These are phyloP conservation scores for Arthroderma uncinatum DNA, from an alignment of 2,329 filamentous ascomycete genomes.

Conservation along the genomic window DNA sequence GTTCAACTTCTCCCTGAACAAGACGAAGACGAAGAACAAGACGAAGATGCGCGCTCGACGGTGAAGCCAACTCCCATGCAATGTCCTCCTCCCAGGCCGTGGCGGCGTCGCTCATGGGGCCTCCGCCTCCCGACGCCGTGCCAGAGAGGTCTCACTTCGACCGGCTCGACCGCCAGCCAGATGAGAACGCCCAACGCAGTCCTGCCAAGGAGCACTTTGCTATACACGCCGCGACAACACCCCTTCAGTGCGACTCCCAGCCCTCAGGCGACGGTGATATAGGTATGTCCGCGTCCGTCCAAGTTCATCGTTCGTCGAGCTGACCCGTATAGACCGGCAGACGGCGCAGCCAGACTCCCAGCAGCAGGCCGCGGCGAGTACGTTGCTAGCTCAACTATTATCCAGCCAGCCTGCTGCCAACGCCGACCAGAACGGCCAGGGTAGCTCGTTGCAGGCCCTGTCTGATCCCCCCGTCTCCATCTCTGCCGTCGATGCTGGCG, in stretches of 20 bases:
- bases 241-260: background rate
- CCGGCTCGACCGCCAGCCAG: conserved; percentile 19
- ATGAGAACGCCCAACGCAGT: background rate
- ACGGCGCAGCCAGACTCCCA: conserved; percentile 19
- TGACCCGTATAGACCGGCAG: background rate
- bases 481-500: background rate
- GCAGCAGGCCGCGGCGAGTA: conserved; percentile 32
- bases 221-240: background rate
- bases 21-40: background rate
- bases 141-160: conserved; percentile 32
- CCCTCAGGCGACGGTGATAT: background rate
- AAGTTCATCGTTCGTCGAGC: no score
- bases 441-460: background rate
- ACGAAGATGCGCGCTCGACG: conserved; percentile 9
- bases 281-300: background rate
- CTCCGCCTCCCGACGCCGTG: conserved; percentile 35
- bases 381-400: conserved; percentile 33
- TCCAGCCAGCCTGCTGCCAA: conserved; percentile 24
- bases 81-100: conserved; percentile 39
- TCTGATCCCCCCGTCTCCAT: background rate
- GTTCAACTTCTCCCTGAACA: background rate
- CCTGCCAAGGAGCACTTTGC: background rate
- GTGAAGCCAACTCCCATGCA: conserved; percentile 24
- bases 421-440: background rate
- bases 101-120: conserved; percentile 38